Evolutionary conservation across 179 eudicot species (phyloP).

Genomic region (Camellia oleifera): DNA sequence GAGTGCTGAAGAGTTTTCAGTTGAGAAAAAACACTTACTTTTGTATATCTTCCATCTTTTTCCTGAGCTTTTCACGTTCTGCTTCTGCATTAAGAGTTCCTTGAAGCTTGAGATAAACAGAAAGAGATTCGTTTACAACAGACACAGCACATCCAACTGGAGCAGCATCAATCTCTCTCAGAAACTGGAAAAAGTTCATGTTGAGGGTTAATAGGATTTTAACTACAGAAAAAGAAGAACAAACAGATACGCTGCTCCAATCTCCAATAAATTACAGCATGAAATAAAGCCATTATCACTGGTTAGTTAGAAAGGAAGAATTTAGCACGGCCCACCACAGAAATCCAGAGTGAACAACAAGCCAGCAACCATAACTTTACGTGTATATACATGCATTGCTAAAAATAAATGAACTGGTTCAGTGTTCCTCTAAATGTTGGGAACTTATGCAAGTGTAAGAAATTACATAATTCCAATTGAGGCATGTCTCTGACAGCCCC

Average conservation of each 20-base stretch:
- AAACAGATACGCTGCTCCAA: neutral
- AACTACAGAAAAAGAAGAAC: neutral
- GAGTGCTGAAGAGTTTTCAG: neutral
- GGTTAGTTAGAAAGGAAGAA: neutral
- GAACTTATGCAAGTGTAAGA: neutral
- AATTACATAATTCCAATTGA: neutral
- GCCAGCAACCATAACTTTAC: neutral
- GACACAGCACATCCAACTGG: slow-evolving; percentile 60
- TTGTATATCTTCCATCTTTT: slow-evolving; percentile 62
- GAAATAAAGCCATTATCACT: neutral
- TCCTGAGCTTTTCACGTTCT: slow-evolving; percentile 67
- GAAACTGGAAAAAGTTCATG: slow-evolving; percentile 33
- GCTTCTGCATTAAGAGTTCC: slow-evolving; percentile 65
- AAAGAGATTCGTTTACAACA: slow-evolving; percentile 62
- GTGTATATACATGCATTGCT: neutral
- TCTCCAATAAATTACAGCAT: neutral
- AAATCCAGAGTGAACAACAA: neutral
- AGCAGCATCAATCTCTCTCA: slow-evolving; percentile 55
- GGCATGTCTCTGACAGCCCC: neutral
- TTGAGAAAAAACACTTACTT: slow-evolving; percentile 41
- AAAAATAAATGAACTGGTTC: neutral
- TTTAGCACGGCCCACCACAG: too few species aligned
- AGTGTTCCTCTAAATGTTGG: neutral
- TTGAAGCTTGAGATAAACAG: slow-evolving; percentile 54
- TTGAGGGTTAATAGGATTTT: neutral